Base-by-base conservation (phyloP, 495 filamentous ascomycete species). In the Xylaria curta region DNA sequence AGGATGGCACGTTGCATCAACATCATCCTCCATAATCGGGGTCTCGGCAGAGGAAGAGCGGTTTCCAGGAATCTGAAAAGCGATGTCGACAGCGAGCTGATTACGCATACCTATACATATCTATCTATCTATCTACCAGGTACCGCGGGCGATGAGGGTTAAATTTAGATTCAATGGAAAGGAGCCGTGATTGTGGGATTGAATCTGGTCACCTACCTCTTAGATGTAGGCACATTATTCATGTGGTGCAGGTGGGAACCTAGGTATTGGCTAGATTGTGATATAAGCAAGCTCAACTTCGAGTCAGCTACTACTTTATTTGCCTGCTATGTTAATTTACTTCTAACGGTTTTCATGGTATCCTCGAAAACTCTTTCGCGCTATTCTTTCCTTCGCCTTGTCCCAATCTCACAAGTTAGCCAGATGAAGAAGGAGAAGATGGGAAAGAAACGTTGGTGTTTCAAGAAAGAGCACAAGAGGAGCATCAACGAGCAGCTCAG, bases 371-470 rank as follows among this genome's bases (percentile, higher is more conserved):
- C 24, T 56, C 12, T 13, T 5, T 7, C 28, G 47, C 15, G 28
- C 28, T 10, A 7, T 56, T 17, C 2, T 17, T 9, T 56, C 7
- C 53, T 56, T 56, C 28, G 12, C 26, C 31, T 31, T 31, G 24
- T 56, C 53, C 24, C 3, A 51, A 54, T 28, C 28, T 31, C 13
- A 19, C 9, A 9, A 9, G 28, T 53, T 51, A 17, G 46, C 46
- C 46, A 12, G 12, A 56, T 67, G 26, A 21, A 67, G 51, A 67
- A 42, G 65, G 65, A 67, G 65, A 36, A 19, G 49, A 36, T 1
- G 33, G 19, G n/a, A 38, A 56, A 67, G 36, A 44, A 56, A 67
- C 49, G 49, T 66, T 68, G 53, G 54, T 49, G 66, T 69, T 69
- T 69, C 66, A 60, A 69, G 33, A 69, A 26, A 47, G 26, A n/a